These are phyloP conservation scores for Penicillium dipodomyicola DNA, from an alignment of 495 filamentous ascomycete genomes.

Conservation along the genomic window DNA sequence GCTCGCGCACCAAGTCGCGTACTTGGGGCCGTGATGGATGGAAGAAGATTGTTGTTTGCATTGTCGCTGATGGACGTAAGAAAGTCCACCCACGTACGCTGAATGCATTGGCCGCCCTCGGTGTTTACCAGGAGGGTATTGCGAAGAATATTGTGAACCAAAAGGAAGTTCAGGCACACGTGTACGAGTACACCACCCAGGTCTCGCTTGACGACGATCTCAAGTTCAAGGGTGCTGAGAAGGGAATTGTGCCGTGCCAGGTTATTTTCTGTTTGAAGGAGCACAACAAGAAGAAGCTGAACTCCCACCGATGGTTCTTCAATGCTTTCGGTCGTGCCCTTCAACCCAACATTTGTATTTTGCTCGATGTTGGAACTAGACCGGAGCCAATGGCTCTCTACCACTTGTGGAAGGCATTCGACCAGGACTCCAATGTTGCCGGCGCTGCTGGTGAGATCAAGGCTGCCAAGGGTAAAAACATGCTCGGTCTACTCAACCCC, in stretches of 20 bases:
- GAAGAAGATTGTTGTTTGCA: slow-evolving; percentile 99
- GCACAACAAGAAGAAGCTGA: slow-evolving; percentile 96
- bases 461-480: slow-evolving; percentile 85
- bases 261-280: slow-evolving; percentile 99
- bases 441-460: slow-evolving; percentile 97
- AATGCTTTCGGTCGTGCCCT: slow-evolving; percentile 94
- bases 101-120: slow-evolving; percentile 94
- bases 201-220: slow-evolving; percentile 92
- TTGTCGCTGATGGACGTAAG: slow-evolving; percentile 88
- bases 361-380: slow-evolving; percentile 93
- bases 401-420: slow-evolving; percentile 98
- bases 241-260: slow-evolving; percentile 97
- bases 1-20: slow-evolving; percentile 82
- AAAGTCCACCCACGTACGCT: slow-evolving; percentile 94
- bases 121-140: slow-evolving; percentile 98
- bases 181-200: slow-evolving; percentile 99
- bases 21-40: slow-evolving; percentile 98
- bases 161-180: slow-evolving; percentile 78
- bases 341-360: slow-evolving; percentile 92
- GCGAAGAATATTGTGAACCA: slow-evolving; percentile 97
- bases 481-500: slow-evolving; percentile 83
- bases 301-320: slow-evolving; percentile 99
- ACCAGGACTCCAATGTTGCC: slow-evolving; percentile 92
- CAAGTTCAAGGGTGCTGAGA: slow-evolving; percentile 98
- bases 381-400: slow-evolving; percentile 87